These are phyloP conservation scores for Populus davidiana DNA, from an alignment of 345 rosid species.

Conservation along the genomic window DNA sequence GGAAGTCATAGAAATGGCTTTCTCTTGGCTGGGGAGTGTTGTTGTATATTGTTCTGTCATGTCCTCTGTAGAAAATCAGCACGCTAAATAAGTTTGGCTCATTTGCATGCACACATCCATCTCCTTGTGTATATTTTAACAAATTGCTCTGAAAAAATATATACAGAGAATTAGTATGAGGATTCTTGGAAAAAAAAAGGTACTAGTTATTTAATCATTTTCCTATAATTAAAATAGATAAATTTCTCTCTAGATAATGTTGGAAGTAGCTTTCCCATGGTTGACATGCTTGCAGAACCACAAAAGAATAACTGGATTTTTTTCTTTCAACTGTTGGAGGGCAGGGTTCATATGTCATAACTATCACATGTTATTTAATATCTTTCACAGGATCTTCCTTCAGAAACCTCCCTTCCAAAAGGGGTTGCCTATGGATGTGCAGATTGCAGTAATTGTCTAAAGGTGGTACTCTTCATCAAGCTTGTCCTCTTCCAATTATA, in stretches of 20 bases:
- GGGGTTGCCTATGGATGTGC: slow-evolving; percentile 26
- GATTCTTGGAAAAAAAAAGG: not conserved
- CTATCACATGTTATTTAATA: not conserved
- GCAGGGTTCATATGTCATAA: not conserved
- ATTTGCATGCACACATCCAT: not conserved
- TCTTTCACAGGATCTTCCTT: slow-evolving; percentile 24
- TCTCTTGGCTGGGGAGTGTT: not conserved
- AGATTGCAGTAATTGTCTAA: slow-evolving; percentile 24
- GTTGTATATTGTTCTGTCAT: not conserved
- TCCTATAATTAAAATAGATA: not conserved
- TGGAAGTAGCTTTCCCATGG: not conserved
- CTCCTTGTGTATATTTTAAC: not conserved
- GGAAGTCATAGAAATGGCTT: not conserved
- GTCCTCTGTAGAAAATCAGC: not conserved
- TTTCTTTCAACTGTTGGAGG: not conserved
- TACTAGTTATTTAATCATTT: not conserved
- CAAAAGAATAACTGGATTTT: not conserved
- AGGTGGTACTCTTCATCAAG: slow-evolving; percentile 22
- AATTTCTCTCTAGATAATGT: not conserved
- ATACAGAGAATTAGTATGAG: not conserved
- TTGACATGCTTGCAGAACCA: not conserved
- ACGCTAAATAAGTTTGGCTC: not conserved
- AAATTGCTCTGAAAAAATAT: not conserved
- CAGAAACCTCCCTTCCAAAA: slow-evolving; percentile 22
- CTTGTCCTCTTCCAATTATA: not conserved